Evolutionary conservation across 345 rosid genomes (phyloP).

Genomic region (Noccaea caerulescens): DNA sequence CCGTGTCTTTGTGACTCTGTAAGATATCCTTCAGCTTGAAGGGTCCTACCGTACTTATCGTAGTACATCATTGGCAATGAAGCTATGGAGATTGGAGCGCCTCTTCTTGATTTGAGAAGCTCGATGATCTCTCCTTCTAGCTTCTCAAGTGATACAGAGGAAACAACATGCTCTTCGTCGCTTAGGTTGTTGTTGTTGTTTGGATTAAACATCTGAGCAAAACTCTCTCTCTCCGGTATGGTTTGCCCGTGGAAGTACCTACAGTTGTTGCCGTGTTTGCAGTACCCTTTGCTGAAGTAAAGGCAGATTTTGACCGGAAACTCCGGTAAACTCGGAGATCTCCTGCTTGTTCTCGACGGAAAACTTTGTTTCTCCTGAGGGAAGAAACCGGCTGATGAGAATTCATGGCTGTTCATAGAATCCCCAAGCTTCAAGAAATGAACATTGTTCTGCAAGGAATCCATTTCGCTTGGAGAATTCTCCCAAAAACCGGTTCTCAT

Average conservation of each 20-base stretch:
- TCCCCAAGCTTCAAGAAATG: conserved; percentile 50
- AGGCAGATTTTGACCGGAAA: conserved; percentile 84
- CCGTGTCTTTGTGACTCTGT: conserved; percentile 97
- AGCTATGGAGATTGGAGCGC: conserved; percentile 87
- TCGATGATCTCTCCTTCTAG: conserved; percentile 79
- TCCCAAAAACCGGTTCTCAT: conserved; percentile 58
- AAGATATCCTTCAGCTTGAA: conserved; percentile 95
- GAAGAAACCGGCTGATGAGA: conserved; percentile 51
- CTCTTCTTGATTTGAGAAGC: conserved; percentile 72
- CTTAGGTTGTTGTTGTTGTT: conserved; percentile 41
- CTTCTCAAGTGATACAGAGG: conserved; percentile 72
- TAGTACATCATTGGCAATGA: conserved; percentile 85
- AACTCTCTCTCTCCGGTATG: conserved; percentile 52
- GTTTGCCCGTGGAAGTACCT: conserved; percentile 69
- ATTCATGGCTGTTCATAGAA: conserved; percentile 45
- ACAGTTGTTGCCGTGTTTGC: conserved; percentile 87
- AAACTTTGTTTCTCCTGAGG: conserved; percentile 48
- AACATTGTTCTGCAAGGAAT: conserved; percentile 43
- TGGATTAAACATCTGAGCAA: conserved; percentile 52
- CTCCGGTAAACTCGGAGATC: conserved; percentile 81
- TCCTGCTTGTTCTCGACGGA: conserved; percentile 55
- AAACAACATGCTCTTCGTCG: conserved; percentile 62
- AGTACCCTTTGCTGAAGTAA: conserved; percentile 80
- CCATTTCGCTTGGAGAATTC: conserved; percentile 50
- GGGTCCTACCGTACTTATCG: conserved; percentile 79